These are phyloP conservation scores for Penicillium sp. DNA, from an alignment of 2,329 filamentous ascomycete species.

Conservation along the genomic window DNA sequence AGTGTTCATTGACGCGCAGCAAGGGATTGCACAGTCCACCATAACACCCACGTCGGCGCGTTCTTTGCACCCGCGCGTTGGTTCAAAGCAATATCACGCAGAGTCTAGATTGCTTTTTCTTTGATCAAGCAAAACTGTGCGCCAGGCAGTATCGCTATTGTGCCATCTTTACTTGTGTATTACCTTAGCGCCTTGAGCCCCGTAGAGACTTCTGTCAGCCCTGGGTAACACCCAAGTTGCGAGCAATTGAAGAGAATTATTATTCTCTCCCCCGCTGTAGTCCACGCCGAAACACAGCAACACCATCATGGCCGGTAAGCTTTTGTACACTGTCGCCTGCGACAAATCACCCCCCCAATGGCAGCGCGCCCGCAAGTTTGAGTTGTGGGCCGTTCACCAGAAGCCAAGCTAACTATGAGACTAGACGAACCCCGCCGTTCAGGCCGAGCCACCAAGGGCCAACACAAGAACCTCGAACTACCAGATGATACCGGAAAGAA, in stretches of 20 bases:
- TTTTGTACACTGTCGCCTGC: constrained; percentile 33
- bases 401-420: constrained; percentile 30
- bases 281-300: constrained; percentile 29
- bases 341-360: constrained; percentile 5
- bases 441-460: constrained; percentile 92
- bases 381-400: constrained; percentile 1
- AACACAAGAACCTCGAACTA: constrained; percentile 82
- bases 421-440: constrained; percentile 85
- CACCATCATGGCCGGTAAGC: constrained; percentile 60
- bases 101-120: constrained; percentile 22
- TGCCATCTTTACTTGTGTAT: constrained; percentile 39
- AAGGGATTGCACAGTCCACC: constrained; percentile 22
- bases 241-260: constrained; percentile 19
- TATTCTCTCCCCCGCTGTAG: constrained; percentile 36
- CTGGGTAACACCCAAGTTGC: constrained; percentile 25
- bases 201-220: constrained; percentile 38
- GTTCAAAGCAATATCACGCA: constrained; percentile 16
- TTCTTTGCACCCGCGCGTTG: constrained; percentile 15
- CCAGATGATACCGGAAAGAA: constrained; percentile 56
- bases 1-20: constrained; percentile 28
- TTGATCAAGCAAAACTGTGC: constrained; percentile 35
- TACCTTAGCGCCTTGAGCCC: constrained; percentile 40
- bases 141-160: constrained; percentile 29
- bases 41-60: constrained; percentile 17
- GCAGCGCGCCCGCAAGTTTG: not conserved